phyloP scores from a whole-genome alignment of 2,329 filamentous ascomycete species.

The Teratosphaeria zuluensis region DNA sequence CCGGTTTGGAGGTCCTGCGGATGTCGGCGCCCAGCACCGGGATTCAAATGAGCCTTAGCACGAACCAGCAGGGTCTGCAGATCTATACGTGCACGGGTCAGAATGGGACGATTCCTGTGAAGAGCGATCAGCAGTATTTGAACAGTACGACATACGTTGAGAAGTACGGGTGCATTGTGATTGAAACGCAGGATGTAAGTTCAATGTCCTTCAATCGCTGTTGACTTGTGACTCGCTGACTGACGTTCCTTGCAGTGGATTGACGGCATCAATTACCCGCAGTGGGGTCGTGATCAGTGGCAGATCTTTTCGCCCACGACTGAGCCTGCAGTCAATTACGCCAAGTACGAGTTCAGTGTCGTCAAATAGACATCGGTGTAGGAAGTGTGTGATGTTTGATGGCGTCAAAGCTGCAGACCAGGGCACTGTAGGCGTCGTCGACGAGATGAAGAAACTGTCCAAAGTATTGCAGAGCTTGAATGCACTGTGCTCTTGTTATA shows the following conservation, averaged over 20 bases:
- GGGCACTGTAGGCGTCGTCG: no score
- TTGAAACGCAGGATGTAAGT: slow-evolving; percentile 48
- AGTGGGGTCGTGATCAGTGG: slow-evolving; percentile 61
- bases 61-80: slow-evolving; percentile 22
- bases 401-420: no score
- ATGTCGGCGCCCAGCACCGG: slow-evolving; percentile 18
- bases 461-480: no score
- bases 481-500: no score
- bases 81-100: slow-evolving; percentile 24
- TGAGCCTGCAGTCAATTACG: slow-evolving; percentile 20
- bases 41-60: slow-evolving; percentile 20
- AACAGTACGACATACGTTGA: slow-evolving; percentile 15
- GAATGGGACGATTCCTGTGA: slow-evolving; percentile 23
- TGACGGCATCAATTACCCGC: slow-evolving; percentile 86
- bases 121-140: slow-evolving; percentile 22
- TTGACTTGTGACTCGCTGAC: neutral
- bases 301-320: slow-evolving; percentile 40
- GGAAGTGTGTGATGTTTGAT: neutral
- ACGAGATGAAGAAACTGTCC: no score
- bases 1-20: slow-evolving; percentile 16
- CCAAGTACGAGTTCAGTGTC: slow-evolving; percentile 12
- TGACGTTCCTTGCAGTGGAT: slow-evolving; percentile 50
- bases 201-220: neutral
- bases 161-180: slow-evolving; percentile 75
- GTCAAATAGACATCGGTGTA: neutral